Conservation (phyloP, 495 filamentous ascomycete genomes). For the Penicillium simplicissimum region DNA sequence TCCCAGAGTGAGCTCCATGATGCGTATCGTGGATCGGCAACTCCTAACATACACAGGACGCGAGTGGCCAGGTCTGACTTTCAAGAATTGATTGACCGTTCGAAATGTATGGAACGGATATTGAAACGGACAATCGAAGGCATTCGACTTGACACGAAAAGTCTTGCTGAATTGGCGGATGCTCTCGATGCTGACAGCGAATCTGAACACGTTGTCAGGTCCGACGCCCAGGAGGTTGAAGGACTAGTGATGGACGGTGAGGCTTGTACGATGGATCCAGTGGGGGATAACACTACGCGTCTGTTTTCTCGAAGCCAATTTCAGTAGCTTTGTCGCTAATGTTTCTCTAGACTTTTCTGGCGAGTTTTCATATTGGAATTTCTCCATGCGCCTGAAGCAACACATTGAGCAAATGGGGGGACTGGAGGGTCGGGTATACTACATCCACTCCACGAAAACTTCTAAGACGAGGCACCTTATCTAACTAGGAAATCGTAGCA, state of each 20-base stretch:
- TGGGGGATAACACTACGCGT: constrained; percentile 35
- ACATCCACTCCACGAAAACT: not conserved
- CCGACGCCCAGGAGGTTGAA: constrained; percentile 22
- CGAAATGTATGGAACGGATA: constrained; percentile 33
- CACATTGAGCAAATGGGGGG: constrained; percentile 32
- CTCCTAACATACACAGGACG: constrained; percentile 8
- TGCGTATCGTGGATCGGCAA: not conserved
- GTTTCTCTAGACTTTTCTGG: constrained; percentile 39
- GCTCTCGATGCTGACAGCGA: constrained; percentile 8
- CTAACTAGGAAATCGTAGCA: not conserved
- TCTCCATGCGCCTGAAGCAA: constrained; percentile 39
- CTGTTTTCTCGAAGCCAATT: not conserved
- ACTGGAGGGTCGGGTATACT: constrained; percentile 20
- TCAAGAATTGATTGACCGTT: constrained; percentile 24
- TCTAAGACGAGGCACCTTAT: not conserved
- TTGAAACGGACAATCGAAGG: constrained; percentile 23
- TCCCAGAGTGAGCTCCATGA: not conserved
- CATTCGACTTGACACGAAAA: constrained; percentile 25
- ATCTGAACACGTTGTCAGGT: not conserved
- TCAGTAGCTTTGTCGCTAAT: not conserved
- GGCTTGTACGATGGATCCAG: constrained; percentile 32
- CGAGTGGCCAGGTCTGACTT: constrained; percentile 18
- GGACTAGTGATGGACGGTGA: constrained; percentile 27
- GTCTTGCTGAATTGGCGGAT: constrained; percentile 22
- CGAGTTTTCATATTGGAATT: constrained; percentile 46